Base-by-base conservation (phyloP, 371 early-diverging fungal species). In the Mortierella sp. region DNA sequence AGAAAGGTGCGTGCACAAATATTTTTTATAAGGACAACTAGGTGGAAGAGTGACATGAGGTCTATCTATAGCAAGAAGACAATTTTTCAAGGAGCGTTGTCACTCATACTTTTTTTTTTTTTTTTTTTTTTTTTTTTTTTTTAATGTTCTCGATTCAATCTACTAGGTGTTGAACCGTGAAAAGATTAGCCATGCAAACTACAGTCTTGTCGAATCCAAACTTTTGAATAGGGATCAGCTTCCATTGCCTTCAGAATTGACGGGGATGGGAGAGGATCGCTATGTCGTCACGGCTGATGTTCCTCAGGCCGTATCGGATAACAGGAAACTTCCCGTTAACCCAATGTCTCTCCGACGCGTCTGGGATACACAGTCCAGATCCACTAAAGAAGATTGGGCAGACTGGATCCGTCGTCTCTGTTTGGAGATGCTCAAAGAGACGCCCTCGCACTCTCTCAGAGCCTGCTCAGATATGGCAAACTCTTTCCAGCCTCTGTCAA, bases 331-430 rank as follows among this genome's bases (percentile, higher is more conserved):
- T 14, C 92, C 94, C 0, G 94, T 98, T 19, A 96, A 97, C 76
- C 96, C 95, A 45, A 84, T 88, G 66, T 89, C 92, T 68, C 87
- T 99, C 57, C 93, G 94, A 70, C 93, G 94, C 57, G 94, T 96
- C 6, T 98, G 98, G 98, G 96, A 96, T 51, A 91, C 95, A 1
- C 90, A 93, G 1, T 96, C 96, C 73, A 82, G 95, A 53, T 92
- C 95, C 1, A 95, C 96, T 0, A 93, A 91, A 66, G 98, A 97
- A 67, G 98, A 97, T 81, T 99, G 99, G 99, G 81, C 88, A 50
- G 97, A 97, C 75, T 99, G 99, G 99, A 93, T 98, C 53, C 87
- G 94, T 47, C 84, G 94, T 19, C 86, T 99, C 67, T 93, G 94
- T 62, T 89, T 96, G 18, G 98, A 98, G 70, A 86, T 99, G 66